These are phyloP conservation scores for Pseudogymnoascus sp. DNA, from an alignment of 2,329 filamentous ascomycete genomes.

Conservation along the genomic window DNA sequence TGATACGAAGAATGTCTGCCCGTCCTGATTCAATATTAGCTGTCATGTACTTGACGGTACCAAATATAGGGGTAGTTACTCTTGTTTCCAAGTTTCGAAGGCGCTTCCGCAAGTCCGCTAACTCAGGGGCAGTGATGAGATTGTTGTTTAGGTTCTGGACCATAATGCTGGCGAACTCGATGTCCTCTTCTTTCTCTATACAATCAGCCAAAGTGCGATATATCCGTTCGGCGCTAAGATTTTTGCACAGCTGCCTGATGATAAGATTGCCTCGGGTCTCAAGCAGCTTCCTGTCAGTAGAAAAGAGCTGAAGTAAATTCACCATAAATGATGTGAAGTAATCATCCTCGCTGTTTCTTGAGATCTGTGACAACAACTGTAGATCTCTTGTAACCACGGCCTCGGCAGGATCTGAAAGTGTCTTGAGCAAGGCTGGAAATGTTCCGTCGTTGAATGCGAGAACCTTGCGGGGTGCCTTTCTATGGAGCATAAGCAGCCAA, in stretches of 20 bases:
- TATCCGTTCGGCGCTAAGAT: constrained; percentile 86
- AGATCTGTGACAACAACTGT: constrained; percentile 90
- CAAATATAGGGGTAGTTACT: constrained; percentile 33
- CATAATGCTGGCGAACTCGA: constrained; percentile 99
- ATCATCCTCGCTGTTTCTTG: constrained; percentile 89
- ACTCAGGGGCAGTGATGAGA: constrained; percentile 89
- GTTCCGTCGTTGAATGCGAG: constrained; percentile 95
- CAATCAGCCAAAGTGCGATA: constrained; percentile 94
- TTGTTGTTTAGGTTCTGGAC: constrained; percentile 99
- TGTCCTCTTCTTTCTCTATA: constrained; percentile 93
- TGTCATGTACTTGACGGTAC: neutral
- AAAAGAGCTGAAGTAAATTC: constrained; percentile 88
- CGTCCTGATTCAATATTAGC: constrained; percentile 52
- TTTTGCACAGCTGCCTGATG: constrained; percentile 88
- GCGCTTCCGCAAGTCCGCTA: constrained; percentile 82
- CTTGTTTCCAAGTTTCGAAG: constrained; percentile 84
- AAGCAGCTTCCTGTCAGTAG: constrained; percentile 81
- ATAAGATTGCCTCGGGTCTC: constrained; percentile 94
- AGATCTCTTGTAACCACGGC: constrained; percentile 92
- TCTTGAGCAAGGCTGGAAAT: constrained; percentile 92
- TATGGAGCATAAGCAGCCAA: constrained; percentile 96
- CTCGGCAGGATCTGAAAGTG: constrained; percentile 88
- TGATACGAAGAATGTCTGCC: constrained; percentile 89
- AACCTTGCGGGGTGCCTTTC: constrained; percentile 87
- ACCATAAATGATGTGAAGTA: constrained; percentile 99